Base-by-base conservation (phyloP, 805 yeast species). In the Candida sakaeoensis region DNA sequence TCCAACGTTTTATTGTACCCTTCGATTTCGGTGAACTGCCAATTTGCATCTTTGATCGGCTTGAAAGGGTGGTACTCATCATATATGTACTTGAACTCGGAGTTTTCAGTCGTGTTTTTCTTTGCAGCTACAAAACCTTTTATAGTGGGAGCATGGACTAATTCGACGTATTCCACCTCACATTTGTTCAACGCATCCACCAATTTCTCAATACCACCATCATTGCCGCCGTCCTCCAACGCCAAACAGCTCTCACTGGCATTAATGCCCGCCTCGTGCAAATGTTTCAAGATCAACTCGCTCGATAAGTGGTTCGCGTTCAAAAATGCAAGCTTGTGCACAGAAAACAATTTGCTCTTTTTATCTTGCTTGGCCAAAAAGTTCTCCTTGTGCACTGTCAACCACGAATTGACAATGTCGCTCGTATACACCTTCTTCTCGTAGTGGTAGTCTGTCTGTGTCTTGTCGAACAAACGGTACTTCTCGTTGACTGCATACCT, bases 1-100 rank as follows among this genome's bases (percentile, higher is more conserved):
- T 91, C 99, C 15, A 91, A 71, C 0, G 97, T 82, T 42, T 76
- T 75, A 54, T 88, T 90, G 58, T 88, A 91, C 0, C 93, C 89
- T 6, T 65, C 60, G 8, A 46, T 30, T 14, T 64, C 66, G 2
- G 74, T 66, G 15, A 80, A 53, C 16, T 65, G 62, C 36, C 53
- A 58, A 7, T 51, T 45, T 8, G 61, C 58, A 8, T 58, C 67
- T 37, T 73, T 60, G 40, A 54, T 52, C 2, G 89, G 88, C 34
- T 61, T 49, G 54, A 80, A 83, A 0, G 91, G 90, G 52, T 80
- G 85, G 52, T 81, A 84, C 39, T 79, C 84, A 35, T 82, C 89
- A 47, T 68, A 80, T 1, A 78, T 52, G 35, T 55, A 74, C 42
- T 74, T 77, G 24, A 75, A 56, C 26, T 72, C 73, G 2, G 53